Conservation (phyloP, 129 eudicot genomes). For the Lonicera japonica region DNA sequence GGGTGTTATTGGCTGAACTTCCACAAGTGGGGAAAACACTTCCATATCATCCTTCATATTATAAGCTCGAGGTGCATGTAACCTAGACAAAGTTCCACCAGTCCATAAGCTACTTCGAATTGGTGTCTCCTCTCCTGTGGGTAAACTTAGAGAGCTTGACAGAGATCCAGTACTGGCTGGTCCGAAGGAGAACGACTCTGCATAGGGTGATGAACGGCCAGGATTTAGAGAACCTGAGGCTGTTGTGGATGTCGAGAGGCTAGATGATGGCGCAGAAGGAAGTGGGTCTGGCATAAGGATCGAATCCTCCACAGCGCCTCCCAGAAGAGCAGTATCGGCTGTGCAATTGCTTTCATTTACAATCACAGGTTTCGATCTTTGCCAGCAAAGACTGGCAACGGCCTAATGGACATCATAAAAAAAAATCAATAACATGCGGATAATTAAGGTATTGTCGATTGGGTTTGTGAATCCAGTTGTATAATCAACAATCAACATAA, state of each 20-base stretch:
- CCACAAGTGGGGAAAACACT: conserved; percentile 90
- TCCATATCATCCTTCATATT: conserved; percentile 94
- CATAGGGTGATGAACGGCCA: conserved; percentile 40
- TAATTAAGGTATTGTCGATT: not conserved
- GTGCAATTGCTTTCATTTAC: conserved; percentile 80
- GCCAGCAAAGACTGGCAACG: conserved; percentile 94
- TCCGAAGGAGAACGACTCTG: conserved; percentile 37
- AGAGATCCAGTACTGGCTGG: conserved; percentile 25
- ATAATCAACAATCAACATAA: not conserved
- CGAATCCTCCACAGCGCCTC: conserved; percentile 85
- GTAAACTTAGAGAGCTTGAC: conserved; percentile 6
- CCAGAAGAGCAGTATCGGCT: conserved; percentile 66
- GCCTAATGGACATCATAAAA: conserved; percentile 46
- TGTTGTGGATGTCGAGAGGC: conserved; percentile 29
- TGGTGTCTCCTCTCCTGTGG: conserved; percentile 66
- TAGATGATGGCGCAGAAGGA: conserved; percentile 69
- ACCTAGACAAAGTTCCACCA: conserved; percentile 63
- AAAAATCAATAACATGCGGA: not conserved
- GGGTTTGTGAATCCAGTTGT: not conserved
- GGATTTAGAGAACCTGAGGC: conserved; percentile 49
- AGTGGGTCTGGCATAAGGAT: conserved; percentile 97
- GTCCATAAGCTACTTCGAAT: conserved; percentile 54
- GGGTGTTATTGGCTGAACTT: conserved; percentile 89
- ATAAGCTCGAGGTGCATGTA: conserved; percentile 63
- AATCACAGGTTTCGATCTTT: conserved; percentile 75